Evolutionary conservation across 2,329 filamentous ascomycete genomes (phyloP).

Genomic region (Leptographium procerum): DNA sequence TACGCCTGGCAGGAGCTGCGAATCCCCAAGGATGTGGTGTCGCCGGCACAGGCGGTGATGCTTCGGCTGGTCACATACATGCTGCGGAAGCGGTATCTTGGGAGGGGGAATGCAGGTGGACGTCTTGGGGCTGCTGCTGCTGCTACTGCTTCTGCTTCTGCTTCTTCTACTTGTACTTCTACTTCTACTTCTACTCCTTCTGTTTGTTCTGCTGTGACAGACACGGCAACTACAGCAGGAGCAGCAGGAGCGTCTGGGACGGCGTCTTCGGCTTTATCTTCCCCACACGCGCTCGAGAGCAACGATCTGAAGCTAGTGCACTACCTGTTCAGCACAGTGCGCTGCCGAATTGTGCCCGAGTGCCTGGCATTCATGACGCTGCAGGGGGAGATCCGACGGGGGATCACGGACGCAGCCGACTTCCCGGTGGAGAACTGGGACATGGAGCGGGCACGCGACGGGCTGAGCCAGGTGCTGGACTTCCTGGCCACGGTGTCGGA

Average conservation of each 20-base stretch:
- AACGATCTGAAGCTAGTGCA: constrained; percentile 58
- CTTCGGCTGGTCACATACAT: constrained; percentile 85
- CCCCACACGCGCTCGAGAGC: constrained; percentile 1
- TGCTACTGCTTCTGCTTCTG: too few relatives aligned
- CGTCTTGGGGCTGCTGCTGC: background rate
- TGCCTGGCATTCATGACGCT: constrained; percentile 90
- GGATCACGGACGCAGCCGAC: constrained; percentile 65
- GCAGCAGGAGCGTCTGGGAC: constrained; percentile 19
- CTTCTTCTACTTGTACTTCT: too few relatives aligned
- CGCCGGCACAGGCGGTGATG: constrained; percentile 85
- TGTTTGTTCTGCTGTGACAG: too few relatives aligned
- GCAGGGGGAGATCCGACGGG: constrained; percentile 77
- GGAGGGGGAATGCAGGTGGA: constrained; percentile 23
- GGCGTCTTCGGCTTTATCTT: background rate
- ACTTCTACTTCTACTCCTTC: too few relatives aligned
- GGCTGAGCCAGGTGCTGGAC: constrained; percentile 85
- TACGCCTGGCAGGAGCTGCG: constrained; percentile 87
- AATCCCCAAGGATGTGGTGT: constrained; percentile 92
- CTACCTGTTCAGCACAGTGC: constrained; percentile 87
- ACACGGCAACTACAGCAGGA: background rate
- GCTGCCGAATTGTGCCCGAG: constrained; percentile 84
- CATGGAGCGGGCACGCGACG: constrained; percentile 93
- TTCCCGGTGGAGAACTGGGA: constrained; percentile 96
- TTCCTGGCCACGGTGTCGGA: constrained; percentile 87
- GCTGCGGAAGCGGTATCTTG: constrained; percentile 43